phyloP scores from a whole-genome alignment of 2,329 filamentous ascomycete species.

The Sporothrix curviconia region DNA sequence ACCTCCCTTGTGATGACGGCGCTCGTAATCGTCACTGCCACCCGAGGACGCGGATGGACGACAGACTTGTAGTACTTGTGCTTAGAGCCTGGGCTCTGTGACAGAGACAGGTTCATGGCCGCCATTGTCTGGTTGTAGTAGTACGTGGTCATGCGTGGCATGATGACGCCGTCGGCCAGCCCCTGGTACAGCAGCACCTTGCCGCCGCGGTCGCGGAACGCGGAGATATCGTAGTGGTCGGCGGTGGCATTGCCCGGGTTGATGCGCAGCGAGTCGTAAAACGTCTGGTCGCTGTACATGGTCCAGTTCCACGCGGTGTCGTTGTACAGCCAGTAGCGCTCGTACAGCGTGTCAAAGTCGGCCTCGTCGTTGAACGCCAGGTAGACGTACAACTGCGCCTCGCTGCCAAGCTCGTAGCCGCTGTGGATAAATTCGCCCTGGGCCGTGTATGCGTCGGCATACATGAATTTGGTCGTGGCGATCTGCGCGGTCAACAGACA shows the following conservation, averaged over 20 bases:
- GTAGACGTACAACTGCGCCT: conserved; percentile 23
- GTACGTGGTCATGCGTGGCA: conserved; percentile 25
- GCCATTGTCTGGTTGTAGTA: conserved; percentile 29
- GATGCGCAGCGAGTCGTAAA: conserved; percentile 21
- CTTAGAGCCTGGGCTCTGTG: too few species aligned
- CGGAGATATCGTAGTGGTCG: conserved; percentile 24
- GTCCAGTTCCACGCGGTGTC: conserved; percentile 27
- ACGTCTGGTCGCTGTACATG: conserved; percentile 24
- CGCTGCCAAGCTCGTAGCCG: conserved; percentile 41
- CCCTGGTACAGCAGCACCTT: conserved; percentile 40
- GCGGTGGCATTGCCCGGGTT: conserved; percentile 28
- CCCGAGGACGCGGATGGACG: too few species aligned
- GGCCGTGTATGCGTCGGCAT: conserved; percentile 9
- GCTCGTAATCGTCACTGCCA: background rate
- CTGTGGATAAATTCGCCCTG: conserved; percentile 22
- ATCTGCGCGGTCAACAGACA: conserved; percentile 17
- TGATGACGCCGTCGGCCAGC: conserved; percentile 32
- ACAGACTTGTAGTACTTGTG: too few species aligned
- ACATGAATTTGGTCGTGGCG: conserved; percentile 12
- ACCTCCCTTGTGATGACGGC: background rate
- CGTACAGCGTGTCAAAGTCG: conserved; percentile 24
- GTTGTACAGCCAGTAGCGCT: conserved; percentile 25
- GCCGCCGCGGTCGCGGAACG: conserved; percentile 29
- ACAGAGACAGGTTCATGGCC: conserved; percentile 29
- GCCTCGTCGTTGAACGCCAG: conserved; percentile 19